Conservation (phyloP, 495 filamentous ascomycete genomes). For the Neurospora sp. region DNA sequence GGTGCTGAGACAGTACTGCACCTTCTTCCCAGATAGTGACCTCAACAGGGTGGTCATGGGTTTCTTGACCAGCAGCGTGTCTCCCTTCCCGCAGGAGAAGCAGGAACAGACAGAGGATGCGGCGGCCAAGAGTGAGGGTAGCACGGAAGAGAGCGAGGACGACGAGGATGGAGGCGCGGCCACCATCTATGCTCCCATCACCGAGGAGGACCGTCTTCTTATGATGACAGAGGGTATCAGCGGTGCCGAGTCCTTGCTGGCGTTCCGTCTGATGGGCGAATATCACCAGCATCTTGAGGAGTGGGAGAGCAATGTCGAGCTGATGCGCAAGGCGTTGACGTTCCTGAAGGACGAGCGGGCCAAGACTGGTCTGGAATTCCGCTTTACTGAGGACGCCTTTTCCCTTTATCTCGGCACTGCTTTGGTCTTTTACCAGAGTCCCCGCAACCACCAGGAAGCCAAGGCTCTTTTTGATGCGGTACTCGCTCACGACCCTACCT, state of each 20-base stretch:
- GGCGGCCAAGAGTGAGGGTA: not conserved
- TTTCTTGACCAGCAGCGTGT: slow-evolving; percentile 73
- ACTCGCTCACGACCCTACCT: slow-evolving; percentile 56
- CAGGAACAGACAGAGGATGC: slow-evolving; percentile 13
- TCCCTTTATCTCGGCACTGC: slow-evolving; percentile 71
- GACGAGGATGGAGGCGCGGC: slow-evolving; percentile 41
- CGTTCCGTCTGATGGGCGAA: slow-evolving; percentile 74
- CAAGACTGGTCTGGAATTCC: slow-evolving; percentile 55
- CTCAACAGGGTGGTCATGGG: slow-evolving; percentile 69
- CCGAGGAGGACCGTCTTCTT: slow-evolving; percentile 61
- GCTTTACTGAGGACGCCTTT: slow-evolving; percentile 59
- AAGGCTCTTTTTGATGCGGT: slow-evolving; percentile 71
- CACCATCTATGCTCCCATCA: slow-evolving; percentile 41
- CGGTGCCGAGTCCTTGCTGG: slow-evolving; percentile 63
- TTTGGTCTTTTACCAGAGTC: slow-evolving; percentile 77
- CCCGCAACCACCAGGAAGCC: slow-evolving; percentile 81
- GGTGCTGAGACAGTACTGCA: slow-evolving; percentile 66
- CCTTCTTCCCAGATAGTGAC: slow-evolving; percentile 76
- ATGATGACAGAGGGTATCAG: slow-evolving; percentile 78
- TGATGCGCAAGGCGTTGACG: slow-evolving; percentile 59
- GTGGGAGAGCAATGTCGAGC: slow-evolving; percentile 71
- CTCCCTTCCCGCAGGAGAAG: slow-evolving; percentile 56
- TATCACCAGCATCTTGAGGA: slow-evolving; percentile 82
- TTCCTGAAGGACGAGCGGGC: slow-evolving; percentile 48
- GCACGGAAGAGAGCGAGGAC: slow-evolving; percentile 31